These are phyloP conservation scores for Euphorbia tirucalli DNA, from an alignment of 345 rosid genomes.

Conservation along the genomic window DNA sequence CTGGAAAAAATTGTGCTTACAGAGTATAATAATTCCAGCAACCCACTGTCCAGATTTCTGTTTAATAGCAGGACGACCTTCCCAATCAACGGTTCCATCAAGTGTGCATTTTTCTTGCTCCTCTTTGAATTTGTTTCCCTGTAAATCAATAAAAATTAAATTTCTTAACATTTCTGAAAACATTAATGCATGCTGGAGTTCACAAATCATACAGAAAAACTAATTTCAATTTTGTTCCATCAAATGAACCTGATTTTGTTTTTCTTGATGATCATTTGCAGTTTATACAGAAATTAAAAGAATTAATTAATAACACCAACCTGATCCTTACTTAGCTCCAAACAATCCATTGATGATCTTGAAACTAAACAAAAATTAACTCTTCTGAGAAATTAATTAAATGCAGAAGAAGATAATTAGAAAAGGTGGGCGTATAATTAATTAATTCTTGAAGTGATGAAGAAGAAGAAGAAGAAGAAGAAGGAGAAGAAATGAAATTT, in stretches of 20 bases:
- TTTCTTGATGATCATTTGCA: not conserved
- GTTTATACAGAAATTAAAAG: not conserved
- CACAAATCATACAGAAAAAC: too few relatives aligned
- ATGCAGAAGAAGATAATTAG: conserved; percentile 14
- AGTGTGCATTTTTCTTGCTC: conserved; percentile 49
- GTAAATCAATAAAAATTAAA: not conserved
- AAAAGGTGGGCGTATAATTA: not conserved
- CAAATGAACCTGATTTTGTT: not conserved
- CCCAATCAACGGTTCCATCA: conserved; percentile 74
- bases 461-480: conserved; percentile 10
- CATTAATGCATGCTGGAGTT: too few relatives aligned
- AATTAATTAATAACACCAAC: conserved; percentile 33
- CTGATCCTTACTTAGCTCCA: conserved; percentile 46
- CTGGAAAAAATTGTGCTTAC: too few relatives aligned
- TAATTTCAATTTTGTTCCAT: too few relatives aligned
- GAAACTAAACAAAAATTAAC: not conserved
- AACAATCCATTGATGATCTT: conserved; percentile 43
- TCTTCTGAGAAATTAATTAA: not conserved
- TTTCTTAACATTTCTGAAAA: too few relatives aligned
- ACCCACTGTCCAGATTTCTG: conserved; percentile 68
- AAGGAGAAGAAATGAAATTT: conserved; percentile 9
- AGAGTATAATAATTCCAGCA: conserved; percentile 73
- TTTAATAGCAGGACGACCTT: conserved; percentile 67
- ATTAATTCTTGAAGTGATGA: not conserved
- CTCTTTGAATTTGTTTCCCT: conserved; percentile 40